Base-by-base conservation (phyloP, 768 basidiomycete species). In the Candolleomyces efflorescens region DNA sequence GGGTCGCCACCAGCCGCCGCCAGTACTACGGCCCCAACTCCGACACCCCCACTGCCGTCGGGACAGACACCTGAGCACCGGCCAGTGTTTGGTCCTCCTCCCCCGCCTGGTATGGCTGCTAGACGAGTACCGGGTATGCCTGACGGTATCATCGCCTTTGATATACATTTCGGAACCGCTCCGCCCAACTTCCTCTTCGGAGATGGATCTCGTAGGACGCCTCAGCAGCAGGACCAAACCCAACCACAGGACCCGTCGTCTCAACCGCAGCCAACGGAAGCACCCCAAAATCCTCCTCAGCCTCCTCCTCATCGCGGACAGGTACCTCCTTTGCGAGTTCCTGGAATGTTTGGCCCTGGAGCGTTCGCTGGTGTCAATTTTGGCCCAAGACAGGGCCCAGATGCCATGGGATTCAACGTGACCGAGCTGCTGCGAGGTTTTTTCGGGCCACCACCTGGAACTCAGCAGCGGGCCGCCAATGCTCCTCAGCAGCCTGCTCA, bases 121-220 rank as follows among this genome's bases (percentile, higher is more conserved):
- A 48, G 48, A 12, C 17, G 10, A 6, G 18, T 43, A 20, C 41
- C 41, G 13, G 18, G 18, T 43, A 12, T 58, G 12, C 55, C 63
- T 17, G 41, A 59, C 26, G 55, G 60, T 36, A 53, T 58, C 2
- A 58, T 59, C 49, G 53, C 59, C 13, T 59, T 60, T 54, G 58
- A 54, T 32, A 27, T 43, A 41, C 52, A 55, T 24, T 52, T 54
- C 45, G 32, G 32, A 7, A 5, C 49, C 26, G 44, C 41, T 49
- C 45, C 55, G 24, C 26, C 22, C 15, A 23, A 37, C 13, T 22
- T 39, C 22, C 22, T n/a, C 26, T 18, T 20, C n/a, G 49, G 49
- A 6, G 49, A 17, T 15, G 18, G n/a, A 48, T n/a, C 43, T 9
- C 27, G 38, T 50, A 27, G 24, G 36, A 50, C 38, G 43, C 43